A percentile compares a stretch with the other conserved stretches of the same genome.
Conservation (phyloP, 1,284 basidiomycete species). For the Malassezia pachydermatis region DNA sequence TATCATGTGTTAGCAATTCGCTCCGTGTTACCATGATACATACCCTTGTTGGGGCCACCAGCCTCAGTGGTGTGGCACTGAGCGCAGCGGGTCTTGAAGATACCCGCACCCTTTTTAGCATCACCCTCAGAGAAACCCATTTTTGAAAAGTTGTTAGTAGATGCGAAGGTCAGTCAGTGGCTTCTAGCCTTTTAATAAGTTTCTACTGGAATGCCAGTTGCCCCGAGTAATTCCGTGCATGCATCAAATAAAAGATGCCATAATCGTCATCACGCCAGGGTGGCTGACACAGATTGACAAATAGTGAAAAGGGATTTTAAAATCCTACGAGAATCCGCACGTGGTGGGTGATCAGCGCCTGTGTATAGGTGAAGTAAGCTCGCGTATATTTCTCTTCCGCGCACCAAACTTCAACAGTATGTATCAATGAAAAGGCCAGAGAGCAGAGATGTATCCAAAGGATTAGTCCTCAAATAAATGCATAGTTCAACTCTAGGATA, state of each 20-base stretch:
- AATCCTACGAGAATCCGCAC: no score
- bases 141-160: conserved; percentile 9
- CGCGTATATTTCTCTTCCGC: no score
- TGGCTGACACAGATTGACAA: background rate
- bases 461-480: conserved; percentile 30
- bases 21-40: conserved; percentile 12
- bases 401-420: no score
- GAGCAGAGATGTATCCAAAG: no score
- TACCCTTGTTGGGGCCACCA: conserved; percentile 65
- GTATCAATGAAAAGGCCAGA: no score
- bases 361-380: no score
- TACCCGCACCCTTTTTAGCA: conserved; percentile 39
- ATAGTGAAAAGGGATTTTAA: no score
- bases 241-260: background rate
- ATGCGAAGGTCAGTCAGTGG: background rate
- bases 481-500: conserved; percentile 41
- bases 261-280: conserved; percentile 2
- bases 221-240: conserved; percentile 8
- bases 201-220: no score
- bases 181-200: no score
- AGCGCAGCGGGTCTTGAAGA: conserved; percentile 70
- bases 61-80: conserved; percentile 87
- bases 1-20: conserved; percentile 33
- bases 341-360: no score
- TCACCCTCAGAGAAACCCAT: conserved; percentile 40